A percentile compares a stretch with the other conserved stretches of the same genome.
These are phyloP conservation scores for Picea glauca DNA, from an alignment of 75 land plant species.

Conservation along the genomic window DNA sequence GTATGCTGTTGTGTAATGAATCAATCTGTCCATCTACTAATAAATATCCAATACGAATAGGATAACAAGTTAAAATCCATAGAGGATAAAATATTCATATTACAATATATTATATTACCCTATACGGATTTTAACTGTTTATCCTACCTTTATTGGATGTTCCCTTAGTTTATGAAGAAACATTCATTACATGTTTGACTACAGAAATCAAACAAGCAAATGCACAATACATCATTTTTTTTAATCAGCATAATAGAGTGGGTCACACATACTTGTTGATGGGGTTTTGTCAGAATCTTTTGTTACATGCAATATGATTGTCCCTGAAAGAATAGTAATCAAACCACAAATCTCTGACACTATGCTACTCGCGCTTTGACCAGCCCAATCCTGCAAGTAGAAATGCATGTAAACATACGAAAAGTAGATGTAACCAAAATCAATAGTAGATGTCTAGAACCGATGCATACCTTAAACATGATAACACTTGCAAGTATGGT, in stretches of 20 bases:
- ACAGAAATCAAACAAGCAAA: neutral
- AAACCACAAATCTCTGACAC: constrained; percentile 76
- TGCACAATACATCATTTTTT: neutral
- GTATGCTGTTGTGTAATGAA: neutral
- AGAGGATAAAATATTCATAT: too few species aligned
- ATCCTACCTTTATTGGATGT: too few species aligned
- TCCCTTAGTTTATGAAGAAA: too few species aligned
- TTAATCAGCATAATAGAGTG: neutral
- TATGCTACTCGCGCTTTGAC: constrained; percentile 62
- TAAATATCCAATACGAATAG: too few species aligned
- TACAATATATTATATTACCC: too few species aligned
- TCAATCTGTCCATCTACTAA: too few species aligned
- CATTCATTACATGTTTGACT: neutral
- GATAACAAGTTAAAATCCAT: too few species aligned
- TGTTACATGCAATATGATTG: constrained; percentile 63
- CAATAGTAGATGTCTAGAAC: too few species aligned
- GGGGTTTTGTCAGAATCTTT: constrained; percentile 55
- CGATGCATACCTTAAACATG: constrained; percentile 68
- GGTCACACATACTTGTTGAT: constrained; percentile 16
- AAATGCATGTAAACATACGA: neutral
- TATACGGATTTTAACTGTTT: too few species aligned
- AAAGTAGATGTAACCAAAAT: neutral
- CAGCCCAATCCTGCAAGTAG: constrained; percentile 61
- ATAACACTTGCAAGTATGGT: constrained; percentile 87
- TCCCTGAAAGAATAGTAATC: constrained; percentile 72